phyloP scores from a whole-genome alignment of 805 yeast genomes.

The Ogataea ramenticola region DNA sequence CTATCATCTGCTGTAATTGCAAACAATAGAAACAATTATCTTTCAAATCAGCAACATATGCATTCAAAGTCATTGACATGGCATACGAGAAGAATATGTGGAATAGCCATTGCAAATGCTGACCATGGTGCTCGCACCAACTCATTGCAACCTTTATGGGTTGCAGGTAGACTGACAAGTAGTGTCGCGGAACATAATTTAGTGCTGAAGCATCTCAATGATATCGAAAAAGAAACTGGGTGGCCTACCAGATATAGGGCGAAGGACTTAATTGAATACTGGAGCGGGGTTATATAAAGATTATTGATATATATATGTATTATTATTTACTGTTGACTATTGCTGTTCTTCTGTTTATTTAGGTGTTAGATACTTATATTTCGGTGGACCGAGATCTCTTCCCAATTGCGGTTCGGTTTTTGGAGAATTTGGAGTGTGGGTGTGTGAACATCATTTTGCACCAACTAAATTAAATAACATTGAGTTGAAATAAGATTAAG shows the following conservation, averaged over 20 bases:
- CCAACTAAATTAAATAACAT: too few relatives aligned
- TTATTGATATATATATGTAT: too few relatives aligned
- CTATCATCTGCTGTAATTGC: not conserved
- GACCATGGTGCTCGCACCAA: conserved; percentile 20
- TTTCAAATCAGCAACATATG: not conserved
- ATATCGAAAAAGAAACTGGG: conserved; percentile 18
- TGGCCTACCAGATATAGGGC: conserved; percentile 16
- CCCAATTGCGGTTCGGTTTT: too few relatives aligned
- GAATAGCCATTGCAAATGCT: conserved; percentile 25
- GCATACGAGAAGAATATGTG: conserved; percentile 32
- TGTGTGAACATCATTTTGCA: too few relatives aligned
- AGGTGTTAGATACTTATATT: too few relatives aligned
- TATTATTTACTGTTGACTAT: too few relatives aligned
- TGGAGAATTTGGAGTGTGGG: too few relatives aligned
- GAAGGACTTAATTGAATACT: conserved; percentile 14
- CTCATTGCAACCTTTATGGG: conserved; percentile 20
- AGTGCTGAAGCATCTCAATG: conserved; percentile 13
- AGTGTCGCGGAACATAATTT: conserved; percentile 17
- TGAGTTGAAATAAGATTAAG: too few relatives aligned
- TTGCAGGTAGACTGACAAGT: conserved; percentile 20
- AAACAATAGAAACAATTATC: not conserved
- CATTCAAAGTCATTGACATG: conserved; percentile 18
- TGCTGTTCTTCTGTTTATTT: too few relatives aligned
- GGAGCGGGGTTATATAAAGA: conserved; percentile 9
- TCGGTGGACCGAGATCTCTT: too few relatives aligned